A percentile compares a stretch with the other conserved stretches of the same genome.
Conservation (phyloP, 164 flowering plant genomes). For the Malania oleifera region DNA sequence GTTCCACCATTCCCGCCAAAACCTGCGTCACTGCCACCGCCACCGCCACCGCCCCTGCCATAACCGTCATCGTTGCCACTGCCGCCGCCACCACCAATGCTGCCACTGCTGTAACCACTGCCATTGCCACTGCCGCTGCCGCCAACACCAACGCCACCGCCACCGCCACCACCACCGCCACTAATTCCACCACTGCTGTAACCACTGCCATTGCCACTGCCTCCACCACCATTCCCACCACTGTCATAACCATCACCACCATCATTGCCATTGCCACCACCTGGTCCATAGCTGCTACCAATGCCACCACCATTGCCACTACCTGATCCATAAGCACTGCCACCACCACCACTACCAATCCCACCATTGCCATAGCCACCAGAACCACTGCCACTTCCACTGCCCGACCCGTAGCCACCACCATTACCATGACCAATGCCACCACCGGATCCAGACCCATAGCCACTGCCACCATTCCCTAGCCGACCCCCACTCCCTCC, state of each 20-base stretch:
- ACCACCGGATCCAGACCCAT: background rate
- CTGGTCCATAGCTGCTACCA: too few relatives aligned
- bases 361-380: too few relatives aligned
- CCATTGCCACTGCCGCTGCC: conserved; percentile 3
- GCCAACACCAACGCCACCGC: conserved; percentile 9
- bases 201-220: conserved; percentile 1
- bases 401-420: too few relatives aligned
- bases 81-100: conserved; percentile 10
- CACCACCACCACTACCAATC: conserved; percentile 9
- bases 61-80: too few relatives aligned
- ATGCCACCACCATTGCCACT: too few relatives aligned
- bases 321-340: conserved; percentile 6
- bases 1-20: conserved; percentile 3
- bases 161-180: conserved; percentile 9
- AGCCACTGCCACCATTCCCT: background rate
- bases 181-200: conserved; percentile 9
- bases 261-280: too few relatives aligned
- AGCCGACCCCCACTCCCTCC: conserved; percentile 4
- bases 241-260: conserved; percentile 1
- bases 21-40: conserved; percentile 1
- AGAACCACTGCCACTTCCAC: conserved; percentile 2
- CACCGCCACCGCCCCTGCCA: conserved; percentile 9
- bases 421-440: conserved; percentile 5
- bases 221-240: background rate
- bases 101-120: too few relatives aligned